phyloP scores from a whole-genome alignment of 805 yeast species.

The Pichia cephalocereana region DNA sequence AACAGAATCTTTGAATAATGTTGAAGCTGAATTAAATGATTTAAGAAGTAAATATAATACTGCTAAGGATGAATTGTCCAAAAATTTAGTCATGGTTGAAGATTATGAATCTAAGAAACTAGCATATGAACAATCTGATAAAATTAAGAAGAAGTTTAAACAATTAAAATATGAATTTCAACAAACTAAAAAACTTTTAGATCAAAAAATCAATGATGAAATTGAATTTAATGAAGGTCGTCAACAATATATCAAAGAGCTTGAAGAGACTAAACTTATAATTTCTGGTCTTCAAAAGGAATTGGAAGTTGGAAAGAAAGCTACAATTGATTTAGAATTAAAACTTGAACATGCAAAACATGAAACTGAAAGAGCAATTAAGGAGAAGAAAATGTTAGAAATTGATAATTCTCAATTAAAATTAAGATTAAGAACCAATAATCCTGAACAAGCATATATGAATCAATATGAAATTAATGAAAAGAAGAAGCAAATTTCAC shows the following conservation, averaged over 20 bases:
- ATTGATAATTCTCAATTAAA: constrained; percentile 26
- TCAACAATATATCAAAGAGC: constrained; percentile 32
- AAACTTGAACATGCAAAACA: constrained; percentile 21
- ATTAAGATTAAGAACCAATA: constrained; percentile 19
- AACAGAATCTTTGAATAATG: background rate
- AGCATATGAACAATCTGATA: constrained; percentile 22
- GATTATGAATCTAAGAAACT: constrained; percentile 12
- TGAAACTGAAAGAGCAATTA: constrained; percentile 27
- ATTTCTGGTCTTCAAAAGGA: constrained; percentile 23
- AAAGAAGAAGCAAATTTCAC: background rate
- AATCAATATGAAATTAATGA: constrained; percentile 2
- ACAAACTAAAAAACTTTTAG: constrained; percentile 33
- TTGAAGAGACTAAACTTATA: constrained; percentile 27
- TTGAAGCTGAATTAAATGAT: background rate
- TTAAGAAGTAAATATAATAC: background rate
- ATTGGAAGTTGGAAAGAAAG: constrained; percentile 20
- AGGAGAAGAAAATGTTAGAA: constrained; percentile 23
- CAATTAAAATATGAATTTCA: constrained; percentile 38
- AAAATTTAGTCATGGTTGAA: constrained; percentile 27
- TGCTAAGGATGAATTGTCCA: constrained; percentile 23
- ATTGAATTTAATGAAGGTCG: constrained; percentile 33
- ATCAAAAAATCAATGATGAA: constrained; percentile 34
- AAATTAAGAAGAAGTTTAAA: constrained; percentile 23
- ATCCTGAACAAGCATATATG: constrained; percentile 12
- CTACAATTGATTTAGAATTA: constrained; percentile 17